phyloP scores from a whole-genome alignment of 1,284 basidiomycete genomes.

The Bjerkandera adusta region DNA sequence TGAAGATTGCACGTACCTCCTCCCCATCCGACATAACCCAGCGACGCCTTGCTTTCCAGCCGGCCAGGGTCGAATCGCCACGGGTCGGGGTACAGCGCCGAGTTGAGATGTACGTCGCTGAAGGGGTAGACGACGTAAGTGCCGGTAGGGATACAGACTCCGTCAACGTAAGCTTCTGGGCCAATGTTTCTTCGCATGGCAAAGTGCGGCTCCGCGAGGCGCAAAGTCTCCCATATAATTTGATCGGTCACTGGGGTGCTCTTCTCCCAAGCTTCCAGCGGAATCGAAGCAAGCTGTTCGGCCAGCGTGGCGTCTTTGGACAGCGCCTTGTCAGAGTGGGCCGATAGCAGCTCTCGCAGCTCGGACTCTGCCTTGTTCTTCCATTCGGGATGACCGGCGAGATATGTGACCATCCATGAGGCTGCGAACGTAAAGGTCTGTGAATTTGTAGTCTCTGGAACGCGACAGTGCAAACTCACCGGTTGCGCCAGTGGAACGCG shows the following conservation, averaged over 20 bases:
- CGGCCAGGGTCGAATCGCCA: slow-evolving; percentile 70
- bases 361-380: slow-evolving; percentile 52
- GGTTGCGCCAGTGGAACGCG: slow-evolving; percentile 72
- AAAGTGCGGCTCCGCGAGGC: slow-evolving; percentile 72
- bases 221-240: slow-evolving; percentile 69
- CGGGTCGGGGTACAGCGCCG: slow-evolving; percentile 66
- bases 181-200: slow-evolving; percentile 77
- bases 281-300: slow-evolving; percentile 51
- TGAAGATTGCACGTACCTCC: slow-evolving; percentile 49
- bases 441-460: slow-evolving; percentile 16
- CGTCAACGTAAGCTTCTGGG: slow-evolving; percentile 58
- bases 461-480: slow-evolving; percentile 33
- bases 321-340: slow-evolving; percentile 34
- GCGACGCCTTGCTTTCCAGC: slow-evolving; percentile 45
- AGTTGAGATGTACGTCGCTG: slow-evolving; percentile 71
- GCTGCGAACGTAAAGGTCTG: slow-evolving; percentile 34
- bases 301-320: slow-evolving; percentile 36
- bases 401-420: slow-evolving; percentile 69
- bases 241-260: slow-evolving; percentile 66
- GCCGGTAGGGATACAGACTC: slow-evolving; percentile 62
- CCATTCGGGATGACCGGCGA: slow-evolving; percentile 65
- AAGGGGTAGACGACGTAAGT: slow-evolving; percentile 75
- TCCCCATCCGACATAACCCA: slow-evolving; percentile 72
- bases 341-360: slow-evolving; percentile 59
- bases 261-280: slow-evolving; percentile 66